Evolutionary conservation across 2,329 filamentous ascomycete genomes (phyloP).

Genomic region (Colletotrichum caudatum): DNA sequence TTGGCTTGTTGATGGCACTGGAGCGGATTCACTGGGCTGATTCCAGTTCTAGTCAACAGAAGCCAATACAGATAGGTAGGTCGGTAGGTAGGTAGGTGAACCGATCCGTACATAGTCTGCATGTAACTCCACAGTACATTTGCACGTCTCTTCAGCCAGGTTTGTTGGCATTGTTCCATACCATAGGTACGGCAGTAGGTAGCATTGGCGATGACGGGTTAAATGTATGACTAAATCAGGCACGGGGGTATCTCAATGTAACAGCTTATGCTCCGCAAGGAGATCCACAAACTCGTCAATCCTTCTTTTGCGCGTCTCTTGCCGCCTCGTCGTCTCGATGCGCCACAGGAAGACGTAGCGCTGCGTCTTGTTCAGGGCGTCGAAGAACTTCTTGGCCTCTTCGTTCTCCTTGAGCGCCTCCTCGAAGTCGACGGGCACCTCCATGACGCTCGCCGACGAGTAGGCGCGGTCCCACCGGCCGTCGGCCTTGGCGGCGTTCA

Average conservation of each 20-base stretch:
- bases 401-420: conserved; percentile 54
- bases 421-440: conserved; percentile 63
- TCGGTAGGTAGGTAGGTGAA: not conserved
- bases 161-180: not conserved
- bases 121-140: not conserved
- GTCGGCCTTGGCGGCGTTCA: conserved; percentile 67
- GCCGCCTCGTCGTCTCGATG: conserved; percentile 56
- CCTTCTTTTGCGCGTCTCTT: conserved; percentile 51
- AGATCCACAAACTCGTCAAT: conserved; percentile 57
- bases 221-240: not conserved
- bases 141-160: not conserved
- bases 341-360: conserved; percentile 60
- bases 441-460: conserved; percentile 59
- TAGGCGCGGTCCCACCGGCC: conserved; percentile 71
- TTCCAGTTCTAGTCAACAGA: not conserved
- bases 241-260: not conserved
- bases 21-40: too few species aligned
- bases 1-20: too few species aligned
- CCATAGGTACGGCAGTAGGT: too few species aligned
- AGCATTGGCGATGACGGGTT: not conserved
- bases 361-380: conserved; percentile 57
- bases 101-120: not conserved
- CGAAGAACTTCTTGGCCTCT: conserved; percentile 55
- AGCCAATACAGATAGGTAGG: not conserved
- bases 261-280: conserved; percentile 50